Percentiles rank a stretch among this genome's conserved stretches.
Evolutionary conservation across 352 stramenopile genomes (phyloP).

Genomic region (Saprolegnia parasitica): DNA sequence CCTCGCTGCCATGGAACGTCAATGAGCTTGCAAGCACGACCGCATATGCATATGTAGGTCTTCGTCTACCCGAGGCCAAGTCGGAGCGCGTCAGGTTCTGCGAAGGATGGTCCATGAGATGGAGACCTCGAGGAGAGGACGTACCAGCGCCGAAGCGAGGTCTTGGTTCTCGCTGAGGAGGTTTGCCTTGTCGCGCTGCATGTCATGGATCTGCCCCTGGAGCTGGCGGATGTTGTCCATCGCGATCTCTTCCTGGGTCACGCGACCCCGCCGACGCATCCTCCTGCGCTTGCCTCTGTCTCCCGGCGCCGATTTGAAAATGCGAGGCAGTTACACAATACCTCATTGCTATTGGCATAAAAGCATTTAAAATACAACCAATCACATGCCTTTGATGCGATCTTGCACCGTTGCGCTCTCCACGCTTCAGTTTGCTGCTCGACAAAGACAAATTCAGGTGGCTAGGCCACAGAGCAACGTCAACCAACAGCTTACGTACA

Average conservation of each 20-base stretch:
- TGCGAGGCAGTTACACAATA: background rate
- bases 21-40: background rate
- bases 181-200: background rate
- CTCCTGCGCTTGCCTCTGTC: background rate
- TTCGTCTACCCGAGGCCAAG: background rate
- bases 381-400: background rate
- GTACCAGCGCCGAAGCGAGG: background rate
- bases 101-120: background rate
- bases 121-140: background rate
- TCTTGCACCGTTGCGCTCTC: no score
- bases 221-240: conserved; percentile 1
- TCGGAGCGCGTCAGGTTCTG: conserved; percentile 7
- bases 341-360: background rate
- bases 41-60: no score
- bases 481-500: background rate
- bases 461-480: background rate
- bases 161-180: conserved; percentile 12
- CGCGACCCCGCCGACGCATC: background rate
- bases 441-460: no score
- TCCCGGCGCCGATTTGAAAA: background rate
- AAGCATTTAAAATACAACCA: background rate
- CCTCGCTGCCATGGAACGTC: background rate
- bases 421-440: no score
- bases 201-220: conserved; percentile 1
- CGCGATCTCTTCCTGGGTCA: background rate